phyloP scores from a whole-genome alignment of 352 stramenopile genomes.

The Thraustochytrium aureum region DNA sequence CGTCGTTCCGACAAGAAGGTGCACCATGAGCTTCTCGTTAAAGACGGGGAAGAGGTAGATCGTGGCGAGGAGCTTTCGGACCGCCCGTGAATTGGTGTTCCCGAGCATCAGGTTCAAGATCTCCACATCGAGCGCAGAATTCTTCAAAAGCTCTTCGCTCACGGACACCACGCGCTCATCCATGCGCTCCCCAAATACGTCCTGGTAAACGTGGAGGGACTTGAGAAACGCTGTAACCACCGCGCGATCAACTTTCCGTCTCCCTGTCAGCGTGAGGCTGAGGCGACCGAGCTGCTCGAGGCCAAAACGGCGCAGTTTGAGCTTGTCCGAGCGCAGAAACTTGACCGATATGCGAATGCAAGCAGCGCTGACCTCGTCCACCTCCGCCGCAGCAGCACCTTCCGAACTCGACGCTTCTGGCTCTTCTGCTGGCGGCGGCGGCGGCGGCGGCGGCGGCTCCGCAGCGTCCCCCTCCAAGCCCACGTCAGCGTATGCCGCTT shows the following conservation, averaged over 20 bases:
- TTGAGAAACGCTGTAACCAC: not conserved
- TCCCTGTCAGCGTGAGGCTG: not conserved
- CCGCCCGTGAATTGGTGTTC: slow-evolving; percentile 44
- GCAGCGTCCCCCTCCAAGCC: not conserved
- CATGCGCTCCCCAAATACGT: slow-evolving; percentile 46
- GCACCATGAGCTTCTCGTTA: slow-evolving; percentile 18
- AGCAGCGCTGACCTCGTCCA: not conserved
- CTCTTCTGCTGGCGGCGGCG: too few species aligned
- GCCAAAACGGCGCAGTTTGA: slow-evolving; percentile 33
- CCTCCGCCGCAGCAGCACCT: not conserved
- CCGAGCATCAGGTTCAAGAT: slow-evolving; percentile 35
- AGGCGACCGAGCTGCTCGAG: slow-evolving; percentile 41
- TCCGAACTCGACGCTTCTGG: too few species aligned
- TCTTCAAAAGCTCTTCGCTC: slow-evolving; percentile 37
- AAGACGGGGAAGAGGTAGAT: slow-evolving; percentile 20
- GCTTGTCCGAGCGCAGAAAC: slow-evolving; percentile 55
- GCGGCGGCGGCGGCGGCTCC: not conserved
- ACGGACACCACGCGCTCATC: slow-evolving; percentile 38
- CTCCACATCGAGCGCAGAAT: slow-evolving; percentile 37
- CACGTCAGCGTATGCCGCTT: not conserved
- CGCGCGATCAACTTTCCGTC: not conserved
- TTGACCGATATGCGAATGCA: not conserved
- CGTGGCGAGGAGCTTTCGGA: slow-evolving; percentile 32
- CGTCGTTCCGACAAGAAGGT: not conserved
- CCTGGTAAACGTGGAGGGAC: slow-evolving; percentile 21